Evolutionary conservation across 345 rosid species (phyloP), one percentile per base, ranked within the genome.

Genomic region (Hibiscus trionum): DNA sequence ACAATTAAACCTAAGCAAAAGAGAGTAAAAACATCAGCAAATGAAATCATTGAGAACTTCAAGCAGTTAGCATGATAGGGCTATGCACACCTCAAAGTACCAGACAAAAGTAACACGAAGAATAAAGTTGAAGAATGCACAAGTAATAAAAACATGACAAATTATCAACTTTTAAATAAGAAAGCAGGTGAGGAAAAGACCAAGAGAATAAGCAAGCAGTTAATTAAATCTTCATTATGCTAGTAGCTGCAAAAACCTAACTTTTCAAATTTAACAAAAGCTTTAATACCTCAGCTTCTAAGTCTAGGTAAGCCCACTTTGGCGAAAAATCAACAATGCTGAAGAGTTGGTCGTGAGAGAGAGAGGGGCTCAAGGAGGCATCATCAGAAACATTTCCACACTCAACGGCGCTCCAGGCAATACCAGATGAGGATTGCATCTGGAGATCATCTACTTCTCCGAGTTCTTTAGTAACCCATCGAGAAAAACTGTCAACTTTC

Each of bases 401-500:
- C 21, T 91, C 97, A 31, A 66, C 91, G 35, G 86, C 44, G 76
- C 77, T 81, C 98, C 98, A 93, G 72, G 88, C 78, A 76, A 91
- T 73, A 72, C 90, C 85, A 73, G 85, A 31, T 3, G 92, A 81
- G 70, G 95, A 86, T 75, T 86, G 88, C 90, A 88, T 81, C 59
- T 84, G 88, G 77, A 91, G 72, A 83, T 89, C 84, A 82, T 85
- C 96, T 60, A 89, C 91, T 61, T 89, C 98, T 35, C 79, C 92
- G 56, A 93, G 88, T 79, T 90, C 98, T 83, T 81, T 88, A 66
- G 83, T 76, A 52, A 86, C 33, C 77, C 98, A 91, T 50, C 95
- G 85, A 70, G 95, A 88, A 75, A 93, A 93, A 82, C 98, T 93
- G 74, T 93, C 98, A 55, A 89, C 97, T 76, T 93, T 91, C 74